phyloP scores from a whole-genome alignment of 2,329 filamentous ascomycete species.

The Fusarium clavum region DNA sequence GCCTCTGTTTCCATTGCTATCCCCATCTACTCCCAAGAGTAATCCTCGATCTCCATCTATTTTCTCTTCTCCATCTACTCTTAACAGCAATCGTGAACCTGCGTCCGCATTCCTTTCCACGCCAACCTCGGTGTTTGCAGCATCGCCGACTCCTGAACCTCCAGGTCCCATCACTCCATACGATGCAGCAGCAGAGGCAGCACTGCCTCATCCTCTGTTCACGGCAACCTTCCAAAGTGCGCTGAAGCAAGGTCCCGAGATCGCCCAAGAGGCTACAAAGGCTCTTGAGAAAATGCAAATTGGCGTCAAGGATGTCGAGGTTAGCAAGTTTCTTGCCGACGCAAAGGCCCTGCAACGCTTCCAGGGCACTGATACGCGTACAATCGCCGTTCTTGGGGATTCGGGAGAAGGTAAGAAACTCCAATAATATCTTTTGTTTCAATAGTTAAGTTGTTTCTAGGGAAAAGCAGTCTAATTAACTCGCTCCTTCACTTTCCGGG shows the following conservation, averaged over 20 bases:
- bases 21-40: background rate
- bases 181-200: conserved; percentile 2
- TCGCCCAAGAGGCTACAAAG: background rate
- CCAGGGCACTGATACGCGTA: conserved; percentile 20
- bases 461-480: conserved; percentile 51
- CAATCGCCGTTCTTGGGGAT: conserved; percentile 24
- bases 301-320: background rate
- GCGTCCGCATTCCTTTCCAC: background rate
- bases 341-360: conserved; percentile 7
- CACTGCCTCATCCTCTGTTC: conserved; percentile 12
- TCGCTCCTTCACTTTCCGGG: conserved; percentile 50
- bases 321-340: conserved; percentile 6
- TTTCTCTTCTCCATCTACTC: background rate
- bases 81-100: background rate
- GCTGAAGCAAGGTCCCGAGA: background rate
- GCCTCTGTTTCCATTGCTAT: background rate
- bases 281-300: conserved; percentile 6
- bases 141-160: background rate
- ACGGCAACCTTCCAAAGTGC: conserved; percentile 1
- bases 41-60: background rate
- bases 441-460: background rate
- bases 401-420: conserved; percentile 17
- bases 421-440: too few relatives aligned
- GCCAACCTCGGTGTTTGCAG: background rate
- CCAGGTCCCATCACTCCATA: background rate